Percentiles rank a stretch among this genome's conserved stretches.
These are phyloP conservation scores for Fusarium siculi DNA, from an alignment of 2,329 filamentous ascomycete genomes.

Conservation along the genomic window DNA sequence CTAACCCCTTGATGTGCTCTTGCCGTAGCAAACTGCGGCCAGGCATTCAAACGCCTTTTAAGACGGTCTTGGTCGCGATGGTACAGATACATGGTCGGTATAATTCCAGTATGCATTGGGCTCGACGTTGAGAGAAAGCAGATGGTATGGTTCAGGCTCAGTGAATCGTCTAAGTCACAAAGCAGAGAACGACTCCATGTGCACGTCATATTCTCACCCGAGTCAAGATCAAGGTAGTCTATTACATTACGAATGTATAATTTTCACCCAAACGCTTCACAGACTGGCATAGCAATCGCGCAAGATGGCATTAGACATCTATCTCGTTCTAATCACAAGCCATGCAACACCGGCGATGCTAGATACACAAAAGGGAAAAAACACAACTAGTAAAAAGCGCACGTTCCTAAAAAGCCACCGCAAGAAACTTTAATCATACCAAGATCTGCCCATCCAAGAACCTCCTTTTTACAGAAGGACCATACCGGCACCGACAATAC, in stretches of 20 bases:
- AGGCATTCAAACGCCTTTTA: neutral
- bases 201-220: neutral
- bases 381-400: slow-evolving; percentile 32
- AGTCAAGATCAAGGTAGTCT: neutral
- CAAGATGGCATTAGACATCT: slow-evolving; percentile 43
- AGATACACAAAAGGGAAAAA: slow-evolving; percentile 39
- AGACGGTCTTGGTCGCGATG: too few species aligned
- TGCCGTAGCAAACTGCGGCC: neutral
- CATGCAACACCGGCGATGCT: slow-evolving; percentile 46
- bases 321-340: slow-evolving; percentile 44
- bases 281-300: slow-evolving; percentile 31
- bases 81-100: neutral
- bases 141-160: too few species aligned
- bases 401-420: slow-evolving; percentile 33
- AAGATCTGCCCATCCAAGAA: slow-evolving; percentile 15
- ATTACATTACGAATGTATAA: slow-evolving; percentile 8
- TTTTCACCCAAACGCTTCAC: neutral
- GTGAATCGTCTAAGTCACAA: too few species aligned
- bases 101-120: neutral
- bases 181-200: neutral
- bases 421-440: slow-evolving; percentile 37
- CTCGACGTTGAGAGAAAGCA: neutral
- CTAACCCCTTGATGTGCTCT: neutral
- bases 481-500: slow-evolving; percentile 64
- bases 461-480: slow-evolving; percentile 58